Evolutionary conservation across 139 green algal genomes (phyloP), one percentile per base, ranked within the genome.

Genomic region (Marvania coccoides): DNA sequence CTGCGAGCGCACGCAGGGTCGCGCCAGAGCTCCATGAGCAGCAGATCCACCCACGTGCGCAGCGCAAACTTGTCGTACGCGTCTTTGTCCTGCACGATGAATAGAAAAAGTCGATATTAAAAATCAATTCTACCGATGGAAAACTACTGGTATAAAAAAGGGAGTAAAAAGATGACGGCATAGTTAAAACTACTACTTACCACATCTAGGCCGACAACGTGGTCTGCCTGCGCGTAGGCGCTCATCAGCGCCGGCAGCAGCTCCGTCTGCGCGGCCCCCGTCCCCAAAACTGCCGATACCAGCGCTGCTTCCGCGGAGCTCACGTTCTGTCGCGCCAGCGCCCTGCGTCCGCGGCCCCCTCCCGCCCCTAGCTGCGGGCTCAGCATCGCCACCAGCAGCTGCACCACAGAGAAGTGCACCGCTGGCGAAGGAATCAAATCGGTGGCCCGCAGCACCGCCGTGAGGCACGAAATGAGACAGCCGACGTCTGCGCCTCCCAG

Each of bases 181-280:
- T 23, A 1, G 26, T 12, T 6, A 26, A 7, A 81, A 83, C 39
- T 70, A 37, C 63, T 86, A 71, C 51, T 78, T 78, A 67, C 87
- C 46, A 94, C 87, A 35, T 94, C 87, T 66, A 94, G 77, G 7
- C 87, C 85, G 53, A 90, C 87, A 58, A 94, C 87, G 67, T 83
- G 74, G 67, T 92, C 87, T 5, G 85, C 85, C 10, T 71, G 70
- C 2, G 79, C 72, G 53, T 94, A 89, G 6, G 78, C 73, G 8
- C 70, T 58, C 85, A 94, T 89, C 24, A 94, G 75, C 9, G 85
- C 85, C 1, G 85, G 84, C 58, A 87, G 61, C 38, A 92, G 74
- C 6, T 68, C 58, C 39, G 76, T 59, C 64, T 77, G 58, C 10
- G 67, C 60, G 29, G 79, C 65, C 10, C 59, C 74, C 6, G 80